Conservation (phyloP, 2,329 filamentous ascomycete species). For the Ophiostoma sp. region DNA sequence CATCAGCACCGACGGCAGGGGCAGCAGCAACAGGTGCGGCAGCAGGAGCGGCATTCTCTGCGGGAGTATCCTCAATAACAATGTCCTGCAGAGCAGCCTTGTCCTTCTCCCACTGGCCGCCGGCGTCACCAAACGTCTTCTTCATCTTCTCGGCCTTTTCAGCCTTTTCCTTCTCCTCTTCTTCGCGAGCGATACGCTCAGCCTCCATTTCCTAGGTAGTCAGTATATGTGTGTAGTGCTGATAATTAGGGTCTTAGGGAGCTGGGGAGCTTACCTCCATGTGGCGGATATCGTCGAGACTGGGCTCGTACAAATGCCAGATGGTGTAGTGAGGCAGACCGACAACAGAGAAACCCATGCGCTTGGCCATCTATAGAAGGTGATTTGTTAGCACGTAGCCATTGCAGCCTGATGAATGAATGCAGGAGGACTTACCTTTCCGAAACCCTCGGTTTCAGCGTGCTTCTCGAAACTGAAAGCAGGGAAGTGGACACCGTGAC, state of each 20-base stretch:
- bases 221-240: slow-evolving; percentile 34
- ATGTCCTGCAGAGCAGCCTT: slow-evolving; percentile 71
- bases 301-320: slow-evolving; percentile 99
- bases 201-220: slow-evolving; percentile 71
- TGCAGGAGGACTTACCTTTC: slow-evolving; percentile 64
- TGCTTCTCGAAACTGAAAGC: slow-evolving; percentile 99
- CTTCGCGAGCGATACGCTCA: slow-evolving; percentile 72
- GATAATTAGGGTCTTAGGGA: background rate
- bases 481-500: slow-evolving; percentile 91
- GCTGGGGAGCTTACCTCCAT: slow-evolving; percentile 62
- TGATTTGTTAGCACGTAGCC: slow-evolving; percentile 19
- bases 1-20: slow-evolving; percentile 16
- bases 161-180: slow-evolving; percentile 68
- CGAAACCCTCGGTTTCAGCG: slow-evolving; percentile 96
- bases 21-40: slow-evolving; percentile 1
- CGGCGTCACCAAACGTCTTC: slow-evolving; percentile 70
- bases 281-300: slow-evolving; percentile 90
- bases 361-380: slow-evolving; percentile 75
- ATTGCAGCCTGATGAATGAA: background rate
- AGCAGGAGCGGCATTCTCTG: background rate
- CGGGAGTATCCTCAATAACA: slow-evolving; percentile 49
- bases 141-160: slow-evolving; percentile 73
- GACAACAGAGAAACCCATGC: slow-evolving; percentile 92
- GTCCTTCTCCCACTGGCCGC: slow-evolving; percentile 82
- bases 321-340: slow-evolving; percentile 97